Base-by-base conservation (phyloP, 305 asterid genomes). In the Rubia balearica region DNA sequence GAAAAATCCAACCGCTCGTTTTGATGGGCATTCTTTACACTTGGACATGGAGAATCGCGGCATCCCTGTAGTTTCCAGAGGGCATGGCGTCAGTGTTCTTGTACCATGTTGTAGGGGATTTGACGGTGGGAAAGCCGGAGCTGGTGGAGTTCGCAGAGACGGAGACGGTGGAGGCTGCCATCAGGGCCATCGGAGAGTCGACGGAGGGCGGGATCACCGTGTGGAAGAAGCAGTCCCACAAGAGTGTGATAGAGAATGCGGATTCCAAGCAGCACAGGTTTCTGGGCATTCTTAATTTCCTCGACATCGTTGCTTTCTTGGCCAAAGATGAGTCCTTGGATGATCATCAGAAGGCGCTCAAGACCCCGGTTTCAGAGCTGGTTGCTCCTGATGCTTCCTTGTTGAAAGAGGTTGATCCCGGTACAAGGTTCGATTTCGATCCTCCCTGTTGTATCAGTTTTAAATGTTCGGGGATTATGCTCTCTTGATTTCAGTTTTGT, bases 61-160 rank as follows among this genome's bases (percentile, higher is more conserved):
- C 36, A 51, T 33, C 13, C 55, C 64, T 69, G 40, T 66, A 57
- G 64, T 14, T 41, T 51, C 38, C 60, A 38, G 46, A 57, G 72
- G 45, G 57, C 17, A 90, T 94, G 99, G 95, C 95, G 11, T 88
- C 99, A 53, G 86, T 94, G 81, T 91, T 94, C 75, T 76, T 94
- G 74, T 86, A 88, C 85, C 99, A 94, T 78, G 99, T 94, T n/a
- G 96, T 91, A 14, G 99, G 99, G 74, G 99, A 94, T 91, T 93
- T 94, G 79, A 94, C 99, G 13, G 97, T 94, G 73, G 99, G 97
- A 69, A 94, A 94, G 83, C 97, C 99, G 3, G 97, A 91, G 82
- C 81, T 94, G 67, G 85, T 85, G 61, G 99, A 94, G 78, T 94
- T 94, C 71, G 63, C 76, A 10, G 96, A 91, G 73, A 85, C 91